These are phyloP conservation scores for Rhodotorula kratochvilovae DNA, from an alignment of 768 basidiomycete genomes.

Conservation along the genomic window DNA sequence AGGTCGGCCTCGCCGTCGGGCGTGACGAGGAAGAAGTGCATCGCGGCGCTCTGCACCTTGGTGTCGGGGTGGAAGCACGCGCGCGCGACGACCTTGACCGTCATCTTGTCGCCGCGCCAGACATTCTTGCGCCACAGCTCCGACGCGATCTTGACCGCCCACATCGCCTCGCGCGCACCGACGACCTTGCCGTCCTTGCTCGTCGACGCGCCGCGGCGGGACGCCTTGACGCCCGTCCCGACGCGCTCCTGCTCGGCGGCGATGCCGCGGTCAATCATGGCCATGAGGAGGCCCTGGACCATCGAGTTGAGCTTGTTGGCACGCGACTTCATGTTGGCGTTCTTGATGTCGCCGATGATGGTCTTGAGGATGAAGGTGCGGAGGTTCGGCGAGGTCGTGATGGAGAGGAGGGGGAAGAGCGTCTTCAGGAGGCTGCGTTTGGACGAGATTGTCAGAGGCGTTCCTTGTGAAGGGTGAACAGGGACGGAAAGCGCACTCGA, in stretches of 20 bases:
- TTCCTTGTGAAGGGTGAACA: too few relatives aligned
- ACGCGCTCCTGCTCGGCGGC: slow-evolving; percentile 72
- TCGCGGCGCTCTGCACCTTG: slow-evolving; percentile 88
- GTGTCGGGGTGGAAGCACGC: slow-evolving; percentile 89
- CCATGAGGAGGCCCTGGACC: slow-evolving; percentile 90
- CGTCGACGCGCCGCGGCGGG: slow-evolving; percentile 41
- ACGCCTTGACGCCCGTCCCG: slow-evolving; percentile 66
- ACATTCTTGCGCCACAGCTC: slow-evolving; percentile 90
- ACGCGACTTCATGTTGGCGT: slow-evolving; percentile 77
- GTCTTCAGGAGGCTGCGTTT: slow-evolving; percentile 69
- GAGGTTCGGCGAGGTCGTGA: slow-evolving; percentile 77
- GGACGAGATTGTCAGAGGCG: background rate
- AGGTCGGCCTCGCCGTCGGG: slow-evolving; percentile 58
- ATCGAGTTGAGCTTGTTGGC: slow-evolving; percentile 95
- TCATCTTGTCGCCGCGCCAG: slow-evolving; percentile 82
- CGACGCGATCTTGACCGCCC: slow-evolving; percentile 89
- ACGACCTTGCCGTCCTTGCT: slow-evolving; percentile 44
- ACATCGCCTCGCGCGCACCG: slow-evolving; percentile 82
- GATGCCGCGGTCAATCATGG: slow-evolving; percentile 92
- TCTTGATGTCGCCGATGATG: slow-evolving; percentile 86
- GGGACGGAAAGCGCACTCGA: slow-evolving; percentile 62
- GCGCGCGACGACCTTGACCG: slow-evolving; percentile 77
- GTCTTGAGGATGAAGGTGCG: slow-evolving; percentile 84
- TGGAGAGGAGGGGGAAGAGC: slow-evolving; percentile 92
- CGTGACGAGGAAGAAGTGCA: slow-evolving; percentile 93